Conservation (phyloP, 805 yeast genomes). For the Pichia exigua region DNA sequence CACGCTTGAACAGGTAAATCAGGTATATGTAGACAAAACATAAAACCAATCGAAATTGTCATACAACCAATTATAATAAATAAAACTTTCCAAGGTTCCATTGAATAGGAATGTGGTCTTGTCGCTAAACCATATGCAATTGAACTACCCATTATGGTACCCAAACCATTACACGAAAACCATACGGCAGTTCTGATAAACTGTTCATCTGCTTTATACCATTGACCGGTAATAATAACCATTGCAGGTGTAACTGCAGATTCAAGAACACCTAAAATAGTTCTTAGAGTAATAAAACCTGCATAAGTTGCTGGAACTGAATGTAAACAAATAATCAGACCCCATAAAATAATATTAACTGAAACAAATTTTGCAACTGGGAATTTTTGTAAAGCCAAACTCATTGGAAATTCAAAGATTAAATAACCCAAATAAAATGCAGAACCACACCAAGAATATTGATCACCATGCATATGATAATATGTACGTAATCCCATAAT, state of each 20-base stretch:
- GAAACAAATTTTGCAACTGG: constrained; percentile 26
- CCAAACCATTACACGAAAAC: constrained; percentile 24
- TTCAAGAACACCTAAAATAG: constrained; percentile 30
- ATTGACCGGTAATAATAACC: constrained; percentile 30
- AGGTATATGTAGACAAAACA: constrained; percentile 36
- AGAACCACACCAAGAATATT: too few species aligned
- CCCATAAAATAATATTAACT: constrained; percentile 27
- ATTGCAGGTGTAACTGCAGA: constrained; percentile 16
- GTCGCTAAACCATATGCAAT: constrained; percentile 23
- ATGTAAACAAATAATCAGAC: constrained; percentile 23
- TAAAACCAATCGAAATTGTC: constrained; percentile 32
- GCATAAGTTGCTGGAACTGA: constrained; percentile 27
- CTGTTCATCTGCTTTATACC: constrained; percentile 37
- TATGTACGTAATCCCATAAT: too few species aligned
- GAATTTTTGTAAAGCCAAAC: constrained; percentile 28
- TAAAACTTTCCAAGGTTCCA: constrained; percentile 35
- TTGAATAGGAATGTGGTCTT: constrained; percentile 18
- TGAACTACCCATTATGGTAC: constrained; percentile 5
- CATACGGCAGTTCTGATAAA: constrained; percentile 33
- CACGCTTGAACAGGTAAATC: constrained; percentile 42
- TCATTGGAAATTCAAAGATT: too few species aligned
- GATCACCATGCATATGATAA: too few species aligned
- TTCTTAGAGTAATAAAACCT: constrained; percentile 28
- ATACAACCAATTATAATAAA: constrained; percentile 49
- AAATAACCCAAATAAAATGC: too few species aligned